Evolutionary conservation across 2,329 filamentous ascomycete species (phyloP).

Genomic region (Ceratocystis papillata): DNA sequence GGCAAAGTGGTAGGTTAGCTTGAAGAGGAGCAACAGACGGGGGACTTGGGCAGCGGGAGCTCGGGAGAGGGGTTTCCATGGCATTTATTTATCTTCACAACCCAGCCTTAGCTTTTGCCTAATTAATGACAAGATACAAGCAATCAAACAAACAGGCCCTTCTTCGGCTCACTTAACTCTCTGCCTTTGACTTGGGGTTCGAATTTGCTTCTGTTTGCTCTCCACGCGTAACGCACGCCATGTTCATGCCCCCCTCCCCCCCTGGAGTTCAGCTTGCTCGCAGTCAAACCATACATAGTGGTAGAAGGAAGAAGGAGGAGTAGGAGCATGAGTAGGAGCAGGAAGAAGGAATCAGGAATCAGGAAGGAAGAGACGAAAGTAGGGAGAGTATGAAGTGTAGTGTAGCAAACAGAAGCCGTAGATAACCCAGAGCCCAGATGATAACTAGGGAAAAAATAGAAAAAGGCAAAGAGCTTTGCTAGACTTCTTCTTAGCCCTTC

Average conservation of each 20-base stretch:
- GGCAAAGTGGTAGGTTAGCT: neutral
- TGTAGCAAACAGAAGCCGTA: neutral
- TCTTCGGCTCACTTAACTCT: neutral
- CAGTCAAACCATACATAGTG: neutral
- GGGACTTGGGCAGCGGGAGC: neutral
- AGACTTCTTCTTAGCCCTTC: neutral
- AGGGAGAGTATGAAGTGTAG: neutral
- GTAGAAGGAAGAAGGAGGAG: neutral
- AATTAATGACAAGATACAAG: neutral
- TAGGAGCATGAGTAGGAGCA: neutral
- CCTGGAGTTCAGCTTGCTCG: neutral
- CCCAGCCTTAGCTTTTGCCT: neutral
- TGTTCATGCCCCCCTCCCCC: neutral
- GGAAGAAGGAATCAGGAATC: neutral
- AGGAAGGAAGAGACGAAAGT: slow-evolving; percentile 1
- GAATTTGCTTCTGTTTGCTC: too few species aligned
- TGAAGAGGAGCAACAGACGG: neutral
- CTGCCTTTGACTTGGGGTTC: too few species aligned
- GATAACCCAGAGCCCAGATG: neutral
- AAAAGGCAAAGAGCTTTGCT: neutral
- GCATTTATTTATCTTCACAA: neutral
- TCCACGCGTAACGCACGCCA: too few species aligned
- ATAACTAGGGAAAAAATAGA: too few species aligned
- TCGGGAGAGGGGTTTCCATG: neutral
- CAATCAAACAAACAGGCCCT: neutral